These are phyloP conservation scores for Globisporangium acanthophoron DNA, from an alignment of 352 stramenopile genomes.

Conservation along the genomic window DNA sequence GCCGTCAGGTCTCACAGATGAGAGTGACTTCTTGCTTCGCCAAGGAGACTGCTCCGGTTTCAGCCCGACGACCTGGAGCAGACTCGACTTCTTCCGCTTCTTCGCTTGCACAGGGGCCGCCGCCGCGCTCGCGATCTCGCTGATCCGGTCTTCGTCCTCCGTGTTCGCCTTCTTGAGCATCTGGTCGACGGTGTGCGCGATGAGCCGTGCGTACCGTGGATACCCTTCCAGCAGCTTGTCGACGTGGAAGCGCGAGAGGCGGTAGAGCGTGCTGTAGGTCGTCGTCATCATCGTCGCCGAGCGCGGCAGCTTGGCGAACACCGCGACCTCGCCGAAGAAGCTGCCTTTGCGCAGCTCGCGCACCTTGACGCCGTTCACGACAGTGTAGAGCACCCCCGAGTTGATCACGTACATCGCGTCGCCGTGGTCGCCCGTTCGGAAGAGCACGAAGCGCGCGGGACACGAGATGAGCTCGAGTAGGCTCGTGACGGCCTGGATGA, in stretches of 20 bases:
- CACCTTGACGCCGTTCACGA: slow-evolving; percentile 58
- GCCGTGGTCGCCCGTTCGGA: slow-evolving; percentile 47
- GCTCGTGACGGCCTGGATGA: slow-evolving; percentile 49
- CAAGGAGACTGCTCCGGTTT: slow-evolving; percentile 7
- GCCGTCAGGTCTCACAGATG: neutral
- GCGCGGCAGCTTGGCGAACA: slow-evolving; percentile 57
- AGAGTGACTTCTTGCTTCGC: slow-evolving; percentile 6
- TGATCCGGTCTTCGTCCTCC: slow-evolving; percentile 14
- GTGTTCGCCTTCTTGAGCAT: slow-evolving; percentile 31
- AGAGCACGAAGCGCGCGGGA: slow-evolving; percentile 51
- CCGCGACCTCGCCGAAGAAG: slow-evolving; percentile 63
- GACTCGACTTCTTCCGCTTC: slow-evolving; percentile 7
- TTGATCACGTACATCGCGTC: slow-evolving; percentile 73
- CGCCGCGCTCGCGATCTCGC: slow-evolving; percentile 3
- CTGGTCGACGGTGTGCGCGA: slow-evolving; percentile 30
- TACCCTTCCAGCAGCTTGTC: slow-evolving; percentile 56
- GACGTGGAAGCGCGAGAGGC: slow-evolving; percentile 37
- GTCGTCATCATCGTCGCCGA: slow-evolving; percentile 55
- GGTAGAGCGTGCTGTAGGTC: slow-evolving; percentile 65
- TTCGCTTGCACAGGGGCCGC: neutral
- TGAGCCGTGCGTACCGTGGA: slow-evolving; percentile 34
- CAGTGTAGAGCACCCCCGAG: slow-evolving; percentile 51
- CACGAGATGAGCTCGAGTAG: slow-evolving; percentile 52
- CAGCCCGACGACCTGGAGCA: slow-evolving; percentile 7
- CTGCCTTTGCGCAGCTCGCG: slow-evolving; percentile 59